A percentile compares a stretch with the other conserved stretches of the same genome.
These are phyloP conservation scores for Pleurotus cornucopiae DNA, from an alignment of 768 basidiomycete species.

Conservation along the genomic window DNA sequence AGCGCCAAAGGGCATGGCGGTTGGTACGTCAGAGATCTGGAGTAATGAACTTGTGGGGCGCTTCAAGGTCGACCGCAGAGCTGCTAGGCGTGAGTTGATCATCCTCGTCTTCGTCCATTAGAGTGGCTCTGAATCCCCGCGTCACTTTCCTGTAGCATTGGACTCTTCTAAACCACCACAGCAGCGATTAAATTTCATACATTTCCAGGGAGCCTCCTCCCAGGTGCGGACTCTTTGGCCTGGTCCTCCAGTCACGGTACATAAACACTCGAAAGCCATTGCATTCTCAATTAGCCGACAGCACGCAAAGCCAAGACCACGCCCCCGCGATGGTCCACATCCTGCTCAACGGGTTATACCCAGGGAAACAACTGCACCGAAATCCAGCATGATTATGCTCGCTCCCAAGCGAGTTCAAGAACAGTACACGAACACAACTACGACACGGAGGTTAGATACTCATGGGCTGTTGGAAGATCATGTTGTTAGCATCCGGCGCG, in stretches of 20 bases:
- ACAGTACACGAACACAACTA: conserved; percentile 72
- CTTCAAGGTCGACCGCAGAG: conserved; percentile 55
- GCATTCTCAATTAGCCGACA: conserved; percentile 75
- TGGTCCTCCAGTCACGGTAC: conserved; percentile 66
- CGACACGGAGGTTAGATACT: conserved; percentile 62
- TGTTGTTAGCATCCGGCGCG: conserved; percentile 17
- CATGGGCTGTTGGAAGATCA: conserved; percentile 61
- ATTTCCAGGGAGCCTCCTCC: conserved; percentile 47
- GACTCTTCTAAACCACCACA: conserved; percentile 58
- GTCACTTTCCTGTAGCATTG: conserved; percentile 25
- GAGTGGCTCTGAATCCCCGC: neutral
- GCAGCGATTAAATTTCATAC: conserved; percentile 63
- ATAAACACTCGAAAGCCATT: conserved; percentile 76
- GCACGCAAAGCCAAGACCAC: conserved; percentile 37
- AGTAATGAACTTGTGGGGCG: conserved; percentile 56
- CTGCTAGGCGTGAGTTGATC: conserved; percentile 30
- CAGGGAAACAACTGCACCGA: neutral
- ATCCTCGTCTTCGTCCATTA: neutral
- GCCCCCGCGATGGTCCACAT: conserved; percentile 1
- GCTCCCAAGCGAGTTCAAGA: conserved; percentile 76
- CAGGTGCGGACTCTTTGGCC: conserved; percentile 31
- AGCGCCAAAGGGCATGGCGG: conserved; percentile 43
- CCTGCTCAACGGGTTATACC: conserved; percentile 9
- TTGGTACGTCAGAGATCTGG: conserved; percentile 64
- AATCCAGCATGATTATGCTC: conserved; percentile 53